Conservation (phyloP, 192 early-diverging fungal species). For the Mortierella claussenii region DNA sequence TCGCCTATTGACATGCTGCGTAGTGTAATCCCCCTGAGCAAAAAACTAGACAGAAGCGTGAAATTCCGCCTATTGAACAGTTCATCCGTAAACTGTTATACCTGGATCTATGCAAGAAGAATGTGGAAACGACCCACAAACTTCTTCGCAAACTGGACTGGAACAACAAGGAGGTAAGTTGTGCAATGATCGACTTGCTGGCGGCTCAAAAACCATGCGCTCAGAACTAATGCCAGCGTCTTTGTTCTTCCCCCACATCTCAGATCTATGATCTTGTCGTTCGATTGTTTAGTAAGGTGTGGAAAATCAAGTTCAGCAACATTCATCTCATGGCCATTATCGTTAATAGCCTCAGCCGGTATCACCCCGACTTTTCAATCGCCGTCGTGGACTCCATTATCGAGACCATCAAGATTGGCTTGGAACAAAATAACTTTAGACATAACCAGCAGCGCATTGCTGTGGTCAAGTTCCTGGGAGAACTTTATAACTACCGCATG, state of each 20-base stretch:
- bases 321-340: slow-evolving; percentile 86
- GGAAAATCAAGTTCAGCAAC: slow-evolving; percentile 94
- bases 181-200: background rate
- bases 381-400: slow-evolving; percentile 86
- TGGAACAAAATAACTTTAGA: slow-evolving; percentile 94
- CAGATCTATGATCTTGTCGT: slow-evolving; percentile 68
- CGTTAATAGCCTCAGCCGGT: slow-evolving; percentile 76
- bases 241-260: background rate
- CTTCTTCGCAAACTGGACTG: slow-evolving; percentile 90
- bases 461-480: slow-evolving; percentile 85
- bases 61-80: slow-evolving; percentile 83
- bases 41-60: slow-evolving; percentile 69
- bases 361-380: slow-evolving; percentile 90
- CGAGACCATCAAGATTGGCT: slow-evolving; percentile 88
- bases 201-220: background rate
- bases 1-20: too few species aligned
- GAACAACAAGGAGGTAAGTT: slow-evolving; percentile 67
- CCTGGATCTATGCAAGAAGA: slow-evolving; percentile 79
- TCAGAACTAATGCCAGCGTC: background rate
- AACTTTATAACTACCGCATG: slow-evolving; percentile 92
- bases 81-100: slow-evolving; percentile 93
- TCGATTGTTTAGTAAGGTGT: slow-evolving; percentile 89
- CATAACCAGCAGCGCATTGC: slow-evolving; percentile 93
- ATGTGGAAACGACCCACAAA: slow-evolving; percentile 72
- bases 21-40: slow-evolving; percentile 85